Evolutionary conservation across 345 rosid species (phyloP).

Genomic region (Eucalyptus virginea): DNA sequence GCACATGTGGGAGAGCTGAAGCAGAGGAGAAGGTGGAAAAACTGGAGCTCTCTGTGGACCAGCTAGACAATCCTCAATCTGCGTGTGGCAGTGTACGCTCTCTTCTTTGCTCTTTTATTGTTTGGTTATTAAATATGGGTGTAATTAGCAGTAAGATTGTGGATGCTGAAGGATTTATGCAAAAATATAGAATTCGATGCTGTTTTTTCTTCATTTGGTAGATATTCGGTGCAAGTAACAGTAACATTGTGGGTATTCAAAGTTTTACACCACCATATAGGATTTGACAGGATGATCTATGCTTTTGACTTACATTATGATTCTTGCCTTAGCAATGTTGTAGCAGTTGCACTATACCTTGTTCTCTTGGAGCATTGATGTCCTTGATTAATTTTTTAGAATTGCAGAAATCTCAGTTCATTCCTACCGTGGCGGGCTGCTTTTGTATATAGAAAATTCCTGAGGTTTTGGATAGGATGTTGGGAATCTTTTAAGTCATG

Average conservation of each 20-base stretch:
- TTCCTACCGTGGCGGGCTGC: background rate
- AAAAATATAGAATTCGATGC: background rate
- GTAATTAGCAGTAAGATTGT: background rate
- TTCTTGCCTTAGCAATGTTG: background rate
- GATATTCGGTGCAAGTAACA: background rate
- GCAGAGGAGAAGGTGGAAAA: conserved; percentile 73
- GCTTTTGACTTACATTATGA: background rate
- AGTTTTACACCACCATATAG: background rate
- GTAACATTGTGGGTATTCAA: background rate
- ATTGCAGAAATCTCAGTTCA: background rate
- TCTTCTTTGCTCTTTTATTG: background rate
- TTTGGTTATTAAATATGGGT: background rate
- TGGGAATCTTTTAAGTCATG: background rate
- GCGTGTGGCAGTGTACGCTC: conserved; percentile 81
- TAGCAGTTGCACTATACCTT: background rate
- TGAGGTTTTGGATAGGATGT: background rate
- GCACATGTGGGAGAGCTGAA: conserved; percentile 97
- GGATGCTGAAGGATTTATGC: background rate
- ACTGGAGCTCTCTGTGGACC: conserved; percentile 61
- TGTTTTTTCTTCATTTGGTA: background rate
- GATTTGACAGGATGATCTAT: background rate
- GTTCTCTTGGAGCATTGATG: background rate
- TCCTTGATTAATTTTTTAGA: background rate
- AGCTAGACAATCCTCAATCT: conserved; percentile 80
- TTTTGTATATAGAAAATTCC: background rate